These are phyloP conservation scores for Hymenoscyphus repandus DNA, from an alignment of 2,329 filamentous ascomycete genomes.

Conservation along the genomic window DNA sequence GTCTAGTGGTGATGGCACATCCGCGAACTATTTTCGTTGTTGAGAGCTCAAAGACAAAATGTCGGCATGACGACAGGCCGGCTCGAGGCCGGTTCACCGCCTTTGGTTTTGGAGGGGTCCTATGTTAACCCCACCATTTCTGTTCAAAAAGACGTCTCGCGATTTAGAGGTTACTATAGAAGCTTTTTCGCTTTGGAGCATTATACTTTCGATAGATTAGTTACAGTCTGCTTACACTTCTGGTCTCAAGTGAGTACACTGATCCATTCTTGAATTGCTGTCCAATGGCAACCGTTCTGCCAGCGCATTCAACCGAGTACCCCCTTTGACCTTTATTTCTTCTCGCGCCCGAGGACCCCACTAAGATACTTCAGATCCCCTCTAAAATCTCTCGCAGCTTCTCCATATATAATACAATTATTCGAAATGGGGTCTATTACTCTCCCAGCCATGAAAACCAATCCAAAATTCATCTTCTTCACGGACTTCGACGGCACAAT, in stretches of 20 bases:
- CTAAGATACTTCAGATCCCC: background rate
- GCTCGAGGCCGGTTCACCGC: background rate
- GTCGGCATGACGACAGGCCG: background rate
- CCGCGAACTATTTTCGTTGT: conserved; percentile 13
- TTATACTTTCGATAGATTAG: background rate
- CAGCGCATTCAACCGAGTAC: background rate
- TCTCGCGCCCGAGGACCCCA: no score
- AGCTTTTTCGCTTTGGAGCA: background rate
- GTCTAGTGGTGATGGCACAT: background rate
- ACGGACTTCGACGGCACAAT: conserved; percentile 98
- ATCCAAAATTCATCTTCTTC: conserved; percentile 94
- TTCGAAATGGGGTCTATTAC: conserved; percentile 28
- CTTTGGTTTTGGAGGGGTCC: conserved; percentile 4
- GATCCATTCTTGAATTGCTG: background rate
- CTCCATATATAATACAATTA: background rate
- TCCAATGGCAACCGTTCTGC: background rate
- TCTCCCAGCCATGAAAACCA: conserved; percentile 56
- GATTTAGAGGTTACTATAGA: conserved; percentile 1
- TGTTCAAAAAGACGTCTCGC: background rate
- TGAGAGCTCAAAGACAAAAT: conserved; percentile 4
- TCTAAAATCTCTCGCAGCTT: background rate
- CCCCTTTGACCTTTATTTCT: background rate
- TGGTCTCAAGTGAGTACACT: background rate
- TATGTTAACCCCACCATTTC: conserved; percentile 14
- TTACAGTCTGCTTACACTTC: background rate